These are phyloP conservation scores for Antarctomyces pellizariae DNA, from an alignment of 495 filamentous ascomycete species.

Conservation along the genomic window DNA sequence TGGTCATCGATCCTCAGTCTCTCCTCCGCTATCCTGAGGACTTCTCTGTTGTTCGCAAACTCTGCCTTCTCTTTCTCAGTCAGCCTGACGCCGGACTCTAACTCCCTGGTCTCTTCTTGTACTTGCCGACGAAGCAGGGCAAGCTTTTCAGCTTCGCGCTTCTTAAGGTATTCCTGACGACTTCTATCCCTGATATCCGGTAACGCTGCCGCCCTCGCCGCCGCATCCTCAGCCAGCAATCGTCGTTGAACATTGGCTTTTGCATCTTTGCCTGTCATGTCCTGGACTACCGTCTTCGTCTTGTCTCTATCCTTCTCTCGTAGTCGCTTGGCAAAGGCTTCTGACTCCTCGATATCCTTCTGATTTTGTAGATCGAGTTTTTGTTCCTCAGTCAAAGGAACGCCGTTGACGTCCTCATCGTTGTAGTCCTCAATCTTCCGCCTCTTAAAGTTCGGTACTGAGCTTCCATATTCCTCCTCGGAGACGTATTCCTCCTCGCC, in stretches of 20 bases:
- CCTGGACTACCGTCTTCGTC: conserved; percentile 48
- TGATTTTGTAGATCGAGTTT: conserved; percentile 31
- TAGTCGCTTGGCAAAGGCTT: conserved; percentile 52
- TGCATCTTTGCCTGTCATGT: conserved; percentile 32
- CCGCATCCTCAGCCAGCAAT: conserved; percentile 39
- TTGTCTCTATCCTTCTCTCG: conserved; percentile 43
- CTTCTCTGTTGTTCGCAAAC: conserved; percentile 74
- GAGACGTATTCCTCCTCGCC: conserved; percentile 45
- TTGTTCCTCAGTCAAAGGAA: conserved; percentile 30
- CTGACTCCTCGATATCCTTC: conserved; percentile 43
- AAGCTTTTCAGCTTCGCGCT: conserved; percentile 67
- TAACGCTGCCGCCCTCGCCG: conserved; percentile 36
- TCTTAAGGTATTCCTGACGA: conserved; percentile 81
- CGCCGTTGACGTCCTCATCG: conserved; percentile 27
- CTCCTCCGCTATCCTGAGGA: conserved; percentile 72
- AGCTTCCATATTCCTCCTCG: conserved; percentile 29
- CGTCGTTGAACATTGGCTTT: conserved; percentile 33
- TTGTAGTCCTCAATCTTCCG: conserved; percentile 24
- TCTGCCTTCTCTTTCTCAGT: conserved; percentile 66
- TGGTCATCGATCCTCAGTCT: conserved; percentile 74
- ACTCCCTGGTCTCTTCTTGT: conserved; percentile 66
- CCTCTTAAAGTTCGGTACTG: conserved; percentile 30
- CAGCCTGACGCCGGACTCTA: conserved; percentile 51
- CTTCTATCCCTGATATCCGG: conserved; percentile 60
- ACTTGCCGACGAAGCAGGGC: conserved; percentile 76